Percentiles rank a stretch among this genome's conserved stretches.
Conservation (phyloP, 2,329 filamentous ascomycete species). For the Claviceps africana region DNA sequence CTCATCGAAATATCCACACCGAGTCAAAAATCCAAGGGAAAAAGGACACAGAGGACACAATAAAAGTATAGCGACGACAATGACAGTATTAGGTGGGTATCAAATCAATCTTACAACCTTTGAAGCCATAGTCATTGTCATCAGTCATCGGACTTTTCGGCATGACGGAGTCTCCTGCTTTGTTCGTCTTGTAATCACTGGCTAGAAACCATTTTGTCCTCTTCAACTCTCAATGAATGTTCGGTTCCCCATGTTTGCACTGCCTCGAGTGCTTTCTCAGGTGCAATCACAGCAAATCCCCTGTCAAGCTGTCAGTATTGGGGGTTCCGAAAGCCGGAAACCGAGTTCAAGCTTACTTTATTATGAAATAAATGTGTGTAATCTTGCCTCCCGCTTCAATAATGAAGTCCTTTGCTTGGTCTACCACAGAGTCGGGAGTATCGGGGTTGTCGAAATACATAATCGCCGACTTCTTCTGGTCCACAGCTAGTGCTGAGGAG, state of each 20-base stretch:
- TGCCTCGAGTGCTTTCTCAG: slow-evolving; percentile 52
- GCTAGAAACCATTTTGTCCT: slow-evolving; percentile 55
- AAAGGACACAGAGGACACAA: no score
- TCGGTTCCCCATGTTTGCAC: slow-evolving; percentile 48
- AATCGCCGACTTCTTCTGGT: slow-evolving; percentile 58
- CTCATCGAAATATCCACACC: no score
- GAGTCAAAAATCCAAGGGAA: no score
- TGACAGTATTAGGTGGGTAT: neutral
- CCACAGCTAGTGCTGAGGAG: slow-evolving; percentile 47
- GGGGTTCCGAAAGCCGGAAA: neutral
- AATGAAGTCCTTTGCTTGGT: slow-evolving; percentile 59
- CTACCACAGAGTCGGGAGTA: slow-evolving; percentile 48
- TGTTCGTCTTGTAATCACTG: neutral
- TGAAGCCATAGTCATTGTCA: neutral
- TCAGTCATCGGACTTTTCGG: neutral
- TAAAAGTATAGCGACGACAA: neutral
- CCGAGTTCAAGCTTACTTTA: slow-evolving; percentile 41
- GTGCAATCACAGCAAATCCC: slow-evolving; percentile 64
- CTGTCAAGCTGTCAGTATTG: slow-evolving; percentile 29
- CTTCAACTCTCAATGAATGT: slow-evolving; percentile 46
- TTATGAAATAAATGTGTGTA: slow-evolving; percentile 59
- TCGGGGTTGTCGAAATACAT: slow-evolving; percentile 61
- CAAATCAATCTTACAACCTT: neutral
- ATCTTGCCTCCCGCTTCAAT: slow-evolving; percentile 57
- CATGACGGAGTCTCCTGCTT: no score